Base-by-base conservation (phyloP, 768 basidiomycete genomes). In the Grammothele lineata region DNA sequence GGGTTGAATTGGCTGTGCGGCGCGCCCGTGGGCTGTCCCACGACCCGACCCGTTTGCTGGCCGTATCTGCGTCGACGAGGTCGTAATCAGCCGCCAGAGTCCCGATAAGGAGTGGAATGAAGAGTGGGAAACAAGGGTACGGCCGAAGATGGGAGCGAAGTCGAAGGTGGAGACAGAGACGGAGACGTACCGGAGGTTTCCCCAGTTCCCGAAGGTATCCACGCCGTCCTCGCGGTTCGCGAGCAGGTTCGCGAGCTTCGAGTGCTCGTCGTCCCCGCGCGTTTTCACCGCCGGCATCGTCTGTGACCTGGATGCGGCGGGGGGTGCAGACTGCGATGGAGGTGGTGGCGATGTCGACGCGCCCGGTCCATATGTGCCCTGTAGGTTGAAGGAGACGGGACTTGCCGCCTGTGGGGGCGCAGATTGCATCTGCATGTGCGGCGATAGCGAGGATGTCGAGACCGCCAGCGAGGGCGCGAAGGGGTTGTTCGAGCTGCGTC, bases 171-270 rank as follows among this genome's bases (percentile, higher is more conserved):
- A 6, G 8, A 36, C 8, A 15, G 8, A 32, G 30, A 15, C 8
- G 30, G 15, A 3, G 52, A 68, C 74, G 51, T 43, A 82, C 74
- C 93, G 78, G 52, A 95, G 62, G 42, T 72, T 51, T 17, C 95
- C 95, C 25, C 81, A 57, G 63, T 98, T 99, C 41, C 95, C 95
- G 61, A 97, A 98, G 43, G 95, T 95, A 67, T 99, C 96, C 62
- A 87, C 72, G 1, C 96, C 95, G 57, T 90, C 92, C 47, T 96
- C 94, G 41, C 85, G 75, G 59, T 88, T 90, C 5, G 90, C 94
- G 53, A 97, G 83, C 57, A 97, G 66, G 43, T 66, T 71, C 2
- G 94, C 93, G 43, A 99, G 77, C 30, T 84, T 77, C 12, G 80
- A 62, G 60, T 91, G 77, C 47, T 81, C 78, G 51, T 87, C 81